A percentile compares a stretch with the other conserved stretches of the same genome.
phyloP scores from a whole-genome alignment of 139 green algal species.

The Asterochloris sp. region DNA sequence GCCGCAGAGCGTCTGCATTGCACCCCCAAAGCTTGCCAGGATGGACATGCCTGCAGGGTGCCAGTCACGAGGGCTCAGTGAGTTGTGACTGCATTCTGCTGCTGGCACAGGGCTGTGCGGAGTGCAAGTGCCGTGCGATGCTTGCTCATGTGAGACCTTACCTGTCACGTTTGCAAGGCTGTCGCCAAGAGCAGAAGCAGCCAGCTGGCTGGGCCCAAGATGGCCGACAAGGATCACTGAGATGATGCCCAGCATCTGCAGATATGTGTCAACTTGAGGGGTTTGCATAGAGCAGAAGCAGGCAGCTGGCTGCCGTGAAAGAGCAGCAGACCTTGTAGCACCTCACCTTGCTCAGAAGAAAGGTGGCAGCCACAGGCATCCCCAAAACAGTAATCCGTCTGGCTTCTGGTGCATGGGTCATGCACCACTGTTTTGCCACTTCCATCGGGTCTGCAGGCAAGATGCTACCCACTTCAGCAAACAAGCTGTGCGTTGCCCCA shows the following conservation, averaged over 20 bases:
- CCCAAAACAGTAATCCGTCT: not conserved
- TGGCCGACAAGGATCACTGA: conserved; percentile 9
- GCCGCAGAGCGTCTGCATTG: conserved; percentile 69
- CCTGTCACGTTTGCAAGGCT: conserved; percentile 18
- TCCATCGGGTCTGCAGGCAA: too few relatives aligned
- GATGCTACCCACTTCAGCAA: too few relatives aligned
- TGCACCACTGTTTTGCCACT: too few relatives aligned
- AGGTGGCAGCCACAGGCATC: conserved; percentile 6
- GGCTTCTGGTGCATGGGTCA: too few relatives aligned
- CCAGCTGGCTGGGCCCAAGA: conserved; percentile 8
- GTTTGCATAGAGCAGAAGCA: too few relatives aligned
- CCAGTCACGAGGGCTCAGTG: too few relatives aligned
- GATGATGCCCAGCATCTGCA: not conserved
- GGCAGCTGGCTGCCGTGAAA: too few relatives aligned
- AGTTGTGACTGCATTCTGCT: too few relatives aligned
- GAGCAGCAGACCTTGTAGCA: not conserved
- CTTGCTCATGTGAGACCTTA: not conserved
- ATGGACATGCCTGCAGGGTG: conserved; percentile 35
- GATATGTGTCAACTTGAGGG: too few relatives aligned
- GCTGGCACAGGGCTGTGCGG: too few relatives aligned
- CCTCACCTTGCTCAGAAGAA: conserved; percentile 10
- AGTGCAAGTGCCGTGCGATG: not conserved
- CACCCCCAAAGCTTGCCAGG: conserved; percentile 45
- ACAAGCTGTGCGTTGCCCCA: too few relatives aligned
- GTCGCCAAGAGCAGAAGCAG: conserved; percentile 7